Conservation (phyloP, 768 basidiomycete genomes). For the Hemileccinum rubropunctum region DNA sequence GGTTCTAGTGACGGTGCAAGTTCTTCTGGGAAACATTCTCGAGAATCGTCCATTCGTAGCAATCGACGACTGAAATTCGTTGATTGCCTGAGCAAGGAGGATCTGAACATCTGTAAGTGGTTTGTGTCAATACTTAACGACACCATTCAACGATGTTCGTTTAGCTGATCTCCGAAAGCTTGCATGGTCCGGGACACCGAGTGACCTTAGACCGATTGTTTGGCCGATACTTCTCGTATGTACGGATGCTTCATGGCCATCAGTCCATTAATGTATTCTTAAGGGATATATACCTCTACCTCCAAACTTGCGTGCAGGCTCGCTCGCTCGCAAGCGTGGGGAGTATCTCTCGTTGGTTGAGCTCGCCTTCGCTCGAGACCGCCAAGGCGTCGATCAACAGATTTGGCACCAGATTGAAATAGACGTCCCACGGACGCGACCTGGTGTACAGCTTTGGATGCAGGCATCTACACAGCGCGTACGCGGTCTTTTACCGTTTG, state of each 20-base stretch:
- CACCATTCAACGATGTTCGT: constrained; percentile 4
- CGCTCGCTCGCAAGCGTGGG: constrained; percentile 84
- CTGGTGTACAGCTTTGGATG: constrained; percentile 91
- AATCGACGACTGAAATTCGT: constrained; percentile 80
- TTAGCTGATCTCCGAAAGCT: constrained; percentile 83
- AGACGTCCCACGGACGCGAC: constrained; percentile 93
- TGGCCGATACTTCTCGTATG: constrained; percentile 93
- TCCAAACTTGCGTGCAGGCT: constrained; percentile 65
- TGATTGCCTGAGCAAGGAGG: constrained; percentile 70
- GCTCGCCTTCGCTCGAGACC: constrained; percentile 84
- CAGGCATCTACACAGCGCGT: constrained; percentile 86
- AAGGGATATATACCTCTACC: constrained; percentile 94
- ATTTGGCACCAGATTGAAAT: constrained; percentile 99
- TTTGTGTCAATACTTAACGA: not conserved
- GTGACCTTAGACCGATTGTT: constrained; percentile 81
- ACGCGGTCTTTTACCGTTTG: constrained; percentile 24
- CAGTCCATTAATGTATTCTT: constrained; percentile 4
- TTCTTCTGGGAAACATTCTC: constrained; percentile 52
- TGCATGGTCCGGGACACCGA: constrained; percentile 93
- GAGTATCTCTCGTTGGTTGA: constrained; percentile 91
- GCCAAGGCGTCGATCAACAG: constrained; percentile 86
- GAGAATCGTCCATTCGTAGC: constrained; percentile 75
- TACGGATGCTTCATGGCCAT: constrained; percentile 10
- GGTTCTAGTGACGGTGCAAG: constrained; percentile 7
- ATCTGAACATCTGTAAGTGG: constrained; percentile 77